Evolutionary conservation across 1,284 basidiomycete genomes (phyloP).

Genomic region (Cryptococcus sp.): DNA sequence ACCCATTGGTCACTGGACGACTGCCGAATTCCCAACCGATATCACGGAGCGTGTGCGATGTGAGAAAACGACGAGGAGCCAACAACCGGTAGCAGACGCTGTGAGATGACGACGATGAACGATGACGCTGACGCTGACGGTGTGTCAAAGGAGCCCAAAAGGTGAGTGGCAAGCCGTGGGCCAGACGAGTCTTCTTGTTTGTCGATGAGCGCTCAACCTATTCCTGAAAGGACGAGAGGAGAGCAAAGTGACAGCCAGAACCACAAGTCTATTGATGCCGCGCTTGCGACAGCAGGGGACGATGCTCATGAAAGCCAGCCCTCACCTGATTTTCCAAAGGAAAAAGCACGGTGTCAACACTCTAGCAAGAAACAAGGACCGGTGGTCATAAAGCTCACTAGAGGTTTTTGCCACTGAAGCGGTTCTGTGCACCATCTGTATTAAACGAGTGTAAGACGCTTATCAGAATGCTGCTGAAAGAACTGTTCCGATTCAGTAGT

Average conservation of each 20-base stretch:
- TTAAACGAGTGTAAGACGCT: slow-evolving; percentile 19
- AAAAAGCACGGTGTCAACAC: slow-evolving; percentile 27
- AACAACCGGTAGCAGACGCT: not conserved
- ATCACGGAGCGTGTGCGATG: not conserved
- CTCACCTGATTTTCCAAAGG: slow-evolving; percentile 22
- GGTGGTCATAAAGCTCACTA: slow-evolving; percentile 25
- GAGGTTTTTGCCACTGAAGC: slow-evolving; percentile 14
- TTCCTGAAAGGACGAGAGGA: slow-evolving; percentile 13
- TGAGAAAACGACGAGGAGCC: not conserved
- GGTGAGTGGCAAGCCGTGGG: not conserved
- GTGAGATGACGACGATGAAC: slow-evolving; percentile 2
- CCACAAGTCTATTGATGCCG: not conserved
- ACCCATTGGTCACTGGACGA: too few relatives aligned
- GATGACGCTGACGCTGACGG: slow-evolving; percentile 9
- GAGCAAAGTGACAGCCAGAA: slow-evolving; percentile 10
- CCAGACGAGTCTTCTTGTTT: not conserved
- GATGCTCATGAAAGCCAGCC: slow-evolving; percentile 8
- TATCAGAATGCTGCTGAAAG: slow-evolving; percentile 7
- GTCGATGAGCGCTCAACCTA: slow-evolving; percentile 8
- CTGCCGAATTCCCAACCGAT: not conserved
- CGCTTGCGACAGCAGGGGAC: not conserved
- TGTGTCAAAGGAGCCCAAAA: not conserved
- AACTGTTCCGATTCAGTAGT: not conserved
- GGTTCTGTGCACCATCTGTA: slow-evolving; percentile 14
- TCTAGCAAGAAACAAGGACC: slow-evolving; percentile 22